Conservation (phyloP, 75 land plant species). For the Chamaecyparis obtusa region DNA sequence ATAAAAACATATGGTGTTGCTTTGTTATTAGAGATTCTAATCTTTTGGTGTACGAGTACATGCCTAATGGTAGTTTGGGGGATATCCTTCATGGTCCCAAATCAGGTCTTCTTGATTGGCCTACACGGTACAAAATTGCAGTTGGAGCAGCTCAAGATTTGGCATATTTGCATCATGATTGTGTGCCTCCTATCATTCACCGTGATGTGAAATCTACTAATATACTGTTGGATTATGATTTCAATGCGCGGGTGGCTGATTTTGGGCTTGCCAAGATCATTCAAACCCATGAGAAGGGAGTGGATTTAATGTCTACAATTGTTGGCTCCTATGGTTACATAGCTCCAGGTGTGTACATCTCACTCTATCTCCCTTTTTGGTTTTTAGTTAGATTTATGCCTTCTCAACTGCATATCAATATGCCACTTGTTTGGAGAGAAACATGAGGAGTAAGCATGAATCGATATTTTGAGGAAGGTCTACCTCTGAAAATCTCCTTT, state of each 20-base stretch:
- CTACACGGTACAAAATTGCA: conserved; percentile 64
- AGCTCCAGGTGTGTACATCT: conserved; percentile 65
- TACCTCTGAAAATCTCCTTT: no score
- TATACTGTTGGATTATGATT: conserved; percentile 63
- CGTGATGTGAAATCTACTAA: conserved; percentile 88
- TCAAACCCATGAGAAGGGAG: conserved; percentile 21
- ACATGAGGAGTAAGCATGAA: not conserved
- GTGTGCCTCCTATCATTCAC: conserved; percentile 78
- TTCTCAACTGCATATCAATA: not conserved
- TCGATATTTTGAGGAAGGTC: no score
- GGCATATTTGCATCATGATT: conserved; percentile 83
- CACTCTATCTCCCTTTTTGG: not conserved
- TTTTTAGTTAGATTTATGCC: not conserved
- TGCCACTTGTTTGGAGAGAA: not conserved
- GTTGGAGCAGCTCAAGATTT: conserved; percentile 82
- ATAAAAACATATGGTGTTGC: conserved; percentile 86
- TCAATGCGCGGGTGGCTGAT: conserved; percentile 70
- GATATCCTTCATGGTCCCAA: conserved; percentile 67
- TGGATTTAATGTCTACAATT: conserved; percentile 65
- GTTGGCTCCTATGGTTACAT: conserved; percentile 94
- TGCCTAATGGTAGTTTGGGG: conserved; percentile 93
- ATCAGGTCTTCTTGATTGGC: conserved; percentile 61
- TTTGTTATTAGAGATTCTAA: conserved; percentile 53
- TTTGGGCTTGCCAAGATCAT: conserved; percentile 75
- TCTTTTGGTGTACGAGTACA: conserved; percentile 84